Evolutionary conservation across 1,284 basidiomycete species (phyloP), one percentile per base, ranked within the genome.

Genomic region (Puccinia novopanici): DNA sequence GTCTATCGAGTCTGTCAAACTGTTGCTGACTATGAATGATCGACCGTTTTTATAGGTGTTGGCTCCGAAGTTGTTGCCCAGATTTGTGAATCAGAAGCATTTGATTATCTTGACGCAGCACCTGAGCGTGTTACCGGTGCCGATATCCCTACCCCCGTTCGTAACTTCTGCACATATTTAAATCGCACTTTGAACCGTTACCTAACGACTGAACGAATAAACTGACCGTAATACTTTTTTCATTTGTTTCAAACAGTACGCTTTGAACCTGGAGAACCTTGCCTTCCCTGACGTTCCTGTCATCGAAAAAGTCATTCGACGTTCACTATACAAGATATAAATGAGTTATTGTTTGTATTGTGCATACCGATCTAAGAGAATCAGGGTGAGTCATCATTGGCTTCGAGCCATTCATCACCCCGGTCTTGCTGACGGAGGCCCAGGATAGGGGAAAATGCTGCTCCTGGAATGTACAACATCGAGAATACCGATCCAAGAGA

Each of bases 61-160:
- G 81, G 84, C 82, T 81, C 76, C 42, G 57, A 83, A 83, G 81
- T 82, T 79, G 81, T 82, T 10, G 83, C 83, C 50, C 85, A 86
- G 57, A 84, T 87, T 81, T 85, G 95, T 82, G 96, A 99, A 89
- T 94, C 93, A 84, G 92, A 95, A 84, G 95, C 93, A 8, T 98
- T 95, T 85, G 94, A 97, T 88, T 96, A 93, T 88, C 91, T 98
- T 71, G 97, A 99, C 88, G 95, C 96, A 34, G 93, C 96, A 37
- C 93, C 98, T 76, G 97, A 99, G 89, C 92, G 97, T 83, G 89
- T 99, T 83, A 98, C 97, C 82, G 97, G 97, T 85, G 95, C 97
- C 83, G 89, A 98, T 86, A 91, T 99, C 68, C 95, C 95, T 70
- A 97, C 95, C 85, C 95, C 95, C 80, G 93, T 95, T 84, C 85